These are phyloP conservation scores for Colletotrichum shisoi DNA, from an alignment of 2,329 filamentous ascomycete genomes.

Conservation along the genomic window DNA sequence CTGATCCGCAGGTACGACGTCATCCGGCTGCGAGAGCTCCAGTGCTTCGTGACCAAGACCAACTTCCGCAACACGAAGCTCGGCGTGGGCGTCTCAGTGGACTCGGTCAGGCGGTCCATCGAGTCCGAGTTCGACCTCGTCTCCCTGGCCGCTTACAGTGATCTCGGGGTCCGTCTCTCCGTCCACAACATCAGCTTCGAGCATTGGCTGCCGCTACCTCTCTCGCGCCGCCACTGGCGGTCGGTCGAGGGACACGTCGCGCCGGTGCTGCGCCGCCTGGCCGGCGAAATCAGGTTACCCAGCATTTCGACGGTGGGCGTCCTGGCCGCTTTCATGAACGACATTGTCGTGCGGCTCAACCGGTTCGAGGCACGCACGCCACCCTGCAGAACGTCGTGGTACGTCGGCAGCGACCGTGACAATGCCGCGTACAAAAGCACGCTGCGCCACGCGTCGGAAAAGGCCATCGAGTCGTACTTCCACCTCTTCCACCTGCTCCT, in stretches of 20 bases:
- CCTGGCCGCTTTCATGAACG: conserved; percentile 60
- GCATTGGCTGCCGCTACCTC: conserved; percentile 57
- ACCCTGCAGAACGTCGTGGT: neutral
- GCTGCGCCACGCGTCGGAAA: conserved; percentile 58
- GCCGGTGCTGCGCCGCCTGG: conserved; percentile 44
- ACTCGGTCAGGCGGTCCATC: conserved; percentile 44
- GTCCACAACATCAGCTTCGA: conserved; percentile 54
- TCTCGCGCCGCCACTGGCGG: conserved; percentile 57
- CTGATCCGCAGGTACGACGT: conserved; percentile 49
- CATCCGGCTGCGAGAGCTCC: conserved; percentile 54
- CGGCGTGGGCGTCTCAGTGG: conserved; percentile 53
- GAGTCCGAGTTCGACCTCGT: conserved; percentile 60
- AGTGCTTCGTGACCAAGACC: conserved; percentile 58
- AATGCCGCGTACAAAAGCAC: conserved; percentile 47
- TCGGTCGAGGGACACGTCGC: conserved; percentile 43
- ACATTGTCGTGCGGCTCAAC: conserved; percentile 59
- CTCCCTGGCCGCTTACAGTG: conserved; percentile 52
- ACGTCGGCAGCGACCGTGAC: neutral
- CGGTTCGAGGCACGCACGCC: conserved; percentile 37
- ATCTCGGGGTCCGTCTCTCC: conserved; percentile 50
- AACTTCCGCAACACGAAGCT: conserved; percentile 51
- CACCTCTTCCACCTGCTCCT: conserved; percentile 61
- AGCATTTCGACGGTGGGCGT: conserved; percentile 45
- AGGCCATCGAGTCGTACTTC: conserved; percentile 62
- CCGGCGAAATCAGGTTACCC: conserved; percentile 38